A percentile compares a stretch with the other conserved stretches of the same genome.
Evolutionary conservation across 2,329 filamentous ascomycete genomes (phyloP).

Genomic region (Phyllosticta capitalensis): DNA sequence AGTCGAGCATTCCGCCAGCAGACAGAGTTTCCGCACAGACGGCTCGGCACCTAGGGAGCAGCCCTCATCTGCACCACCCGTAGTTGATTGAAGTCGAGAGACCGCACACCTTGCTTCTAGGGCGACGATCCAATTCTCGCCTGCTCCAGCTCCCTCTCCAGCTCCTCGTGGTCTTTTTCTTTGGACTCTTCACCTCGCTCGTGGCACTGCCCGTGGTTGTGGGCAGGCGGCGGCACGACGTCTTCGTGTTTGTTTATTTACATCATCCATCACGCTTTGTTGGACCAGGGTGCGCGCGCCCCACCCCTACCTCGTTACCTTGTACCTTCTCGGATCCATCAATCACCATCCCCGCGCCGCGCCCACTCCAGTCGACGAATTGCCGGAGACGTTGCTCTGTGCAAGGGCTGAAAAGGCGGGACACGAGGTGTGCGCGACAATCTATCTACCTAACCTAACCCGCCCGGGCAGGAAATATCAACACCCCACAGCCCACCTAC

Average conservation of each 20-base stretch:
- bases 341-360: background rate
- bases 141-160: background rate
- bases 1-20: background rate
- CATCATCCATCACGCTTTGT: constrained; percentile 1
- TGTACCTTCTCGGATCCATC: background rate
- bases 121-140: background rate
- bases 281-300: constrained; percentile 3
- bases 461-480: constrained; percentile 8
- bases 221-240: background rate
- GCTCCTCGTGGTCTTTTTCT: background rate
- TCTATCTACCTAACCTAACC: background rate
- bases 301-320: background rate
- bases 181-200: background rate
- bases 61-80: background rate
- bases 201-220: background rate
- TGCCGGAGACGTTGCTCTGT: constrained; percentile 4
- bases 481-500: constrained; percentile 6
- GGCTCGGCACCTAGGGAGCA: background rate
- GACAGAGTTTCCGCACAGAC: background rate
- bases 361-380: background rate
- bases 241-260: constrained; percentile 7
- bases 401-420: constrained; percentile 2
- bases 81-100: background rate
- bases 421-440: background rate
- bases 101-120: background rate